Evolutionary conservation across 345 rosid species (phyloP), one percentile per base, ranked within the genome.

Genomic region (Syzygium grande): DNA sequence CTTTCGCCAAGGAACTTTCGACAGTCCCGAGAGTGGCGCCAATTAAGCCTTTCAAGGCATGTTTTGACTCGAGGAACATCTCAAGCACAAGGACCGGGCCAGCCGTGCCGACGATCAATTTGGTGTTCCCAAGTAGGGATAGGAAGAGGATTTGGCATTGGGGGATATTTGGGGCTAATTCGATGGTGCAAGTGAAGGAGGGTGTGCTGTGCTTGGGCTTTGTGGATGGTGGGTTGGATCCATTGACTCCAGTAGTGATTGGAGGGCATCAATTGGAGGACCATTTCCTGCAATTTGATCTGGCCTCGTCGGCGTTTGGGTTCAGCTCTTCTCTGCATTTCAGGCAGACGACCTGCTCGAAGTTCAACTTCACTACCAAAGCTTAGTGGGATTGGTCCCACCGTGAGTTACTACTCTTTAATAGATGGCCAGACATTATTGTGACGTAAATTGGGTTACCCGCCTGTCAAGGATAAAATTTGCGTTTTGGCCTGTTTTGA

Each of bases 331-430:
- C 90, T 9, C 89, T 91, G 65, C 55, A 87, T 11, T 89, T 79
- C 54, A 80, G 86, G 49, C 92, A 85, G 22, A 94, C 95, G 6
- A 92, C 86, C 3, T 95, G 97, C 87, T 89, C 94, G 90, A 92
- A 94, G 89, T 94, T 96, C 91, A 94, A 94, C 92, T 93, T 92
- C 91, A 93, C 95, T 58, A 89, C 94, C 19, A 16, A 65, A 30
- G 78, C 43, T 17, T 65, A 65, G 78, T 15, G 38, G 78, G 22
- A 65, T 65, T 8, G 73, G 3, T 3, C 38, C 78, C 41, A 29
- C 41, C 41, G 22, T 4, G 22, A 65, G 78, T 65, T 65, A 3
- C 21, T 65, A 0, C 41, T 65, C 5, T 14, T 30, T 1, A 14
- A 63, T 30, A 63, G 29, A 25, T 27, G 65, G 30, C 16, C 65